phyloP scores from a whole-genome alignment of 2,329 filamentous ascomycete species.

The Hymenoscyphus albidus region DNA sequence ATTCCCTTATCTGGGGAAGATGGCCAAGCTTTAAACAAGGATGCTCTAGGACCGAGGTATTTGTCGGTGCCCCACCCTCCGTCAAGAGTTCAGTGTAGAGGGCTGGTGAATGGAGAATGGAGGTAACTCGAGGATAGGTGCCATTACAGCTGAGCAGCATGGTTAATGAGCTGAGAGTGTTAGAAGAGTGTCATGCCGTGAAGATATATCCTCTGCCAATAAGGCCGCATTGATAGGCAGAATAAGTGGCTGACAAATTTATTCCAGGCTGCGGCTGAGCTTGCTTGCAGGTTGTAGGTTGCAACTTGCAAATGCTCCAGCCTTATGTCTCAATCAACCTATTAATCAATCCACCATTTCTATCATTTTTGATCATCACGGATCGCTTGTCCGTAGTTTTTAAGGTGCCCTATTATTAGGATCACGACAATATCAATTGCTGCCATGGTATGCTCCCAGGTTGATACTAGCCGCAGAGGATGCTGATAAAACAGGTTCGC shows the following conservation, averaged over 20 bases:
- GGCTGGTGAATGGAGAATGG: neutral
- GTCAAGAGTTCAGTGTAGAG: neutral
- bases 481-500: slow-evolving; percentile 1
- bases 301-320: neutral
- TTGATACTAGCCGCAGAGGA: neutral
- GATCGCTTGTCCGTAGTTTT: neutral
- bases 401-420: neutral
- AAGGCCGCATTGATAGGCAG: neutral
- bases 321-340: neutral
- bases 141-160: neutral
- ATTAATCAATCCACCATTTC: neutral
- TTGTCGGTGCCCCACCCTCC: neutral
- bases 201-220: neutral
- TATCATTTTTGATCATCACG: neutral
- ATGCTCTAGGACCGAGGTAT: neutral
- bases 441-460: neutral
- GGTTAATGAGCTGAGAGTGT: neutral
- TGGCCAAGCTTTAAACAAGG: slow-evolving; percentile 1
- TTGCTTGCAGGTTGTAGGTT: neutral
- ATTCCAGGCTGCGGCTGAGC: neutral
- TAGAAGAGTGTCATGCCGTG: neutral
- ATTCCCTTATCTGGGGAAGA: slow-evolving; percentile 1
- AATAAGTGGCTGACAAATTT: neutral
- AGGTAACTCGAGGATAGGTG: neutral
- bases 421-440: neutral